phyloP scores from a whole-genome alignment of 257 asterid species.

The Cruciata laevipes region DNA sequence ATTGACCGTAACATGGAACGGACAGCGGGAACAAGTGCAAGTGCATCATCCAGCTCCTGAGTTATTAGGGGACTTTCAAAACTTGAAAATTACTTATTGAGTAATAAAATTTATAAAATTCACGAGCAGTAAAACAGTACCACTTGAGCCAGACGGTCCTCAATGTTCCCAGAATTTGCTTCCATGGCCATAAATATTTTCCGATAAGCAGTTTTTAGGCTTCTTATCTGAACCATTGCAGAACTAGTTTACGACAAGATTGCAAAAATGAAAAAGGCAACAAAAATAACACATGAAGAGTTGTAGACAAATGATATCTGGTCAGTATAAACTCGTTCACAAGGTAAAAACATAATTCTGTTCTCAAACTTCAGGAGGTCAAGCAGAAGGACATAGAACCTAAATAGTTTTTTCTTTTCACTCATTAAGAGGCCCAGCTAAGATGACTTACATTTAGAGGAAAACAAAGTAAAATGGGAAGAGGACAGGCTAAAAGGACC shows the following conservation, averaged over 20 bases:
- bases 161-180: slow-evolving; percentile 38
- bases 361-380: background rate
- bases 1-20: slow-evolving; percentile 52
- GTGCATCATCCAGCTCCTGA: slow-evolving; percentile 64
- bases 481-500: background rate
- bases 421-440: background rate
- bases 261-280: slow-evolving; percentile 5
- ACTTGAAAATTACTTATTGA: background rate
- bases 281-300: background rate
- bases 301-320: no score
- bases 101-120: slow-evolving; percentile 3
- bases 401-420: background rate
- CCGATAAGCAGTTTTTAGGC: slow-evolving; percentile 79
- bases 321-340: background rate
- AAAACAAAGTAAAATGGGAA: background rate
- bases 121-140: slow-evolving; percentile 30
- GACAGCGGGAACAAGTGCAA: slow-evolving; percentile 46
- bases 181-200: slow-evolving; percentile 59
- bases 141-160: slow-evolving; percentile 68
- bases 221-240: slow-evolving; percentile 46
- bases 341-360: background rate
- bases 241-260: slow-evolving; percentile 11
- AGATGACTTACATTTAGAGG: background rate
- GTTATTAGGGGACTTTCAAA: slow-evolving; percentile 2
- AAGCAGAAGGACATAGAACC: background rate